Percentiles rank a stretch among this genome's conserved stretches.
Evolutionary conservation across 164 flowering plant genomes (phyloP).

Genomic region (Vitis rupestris): DNA sequence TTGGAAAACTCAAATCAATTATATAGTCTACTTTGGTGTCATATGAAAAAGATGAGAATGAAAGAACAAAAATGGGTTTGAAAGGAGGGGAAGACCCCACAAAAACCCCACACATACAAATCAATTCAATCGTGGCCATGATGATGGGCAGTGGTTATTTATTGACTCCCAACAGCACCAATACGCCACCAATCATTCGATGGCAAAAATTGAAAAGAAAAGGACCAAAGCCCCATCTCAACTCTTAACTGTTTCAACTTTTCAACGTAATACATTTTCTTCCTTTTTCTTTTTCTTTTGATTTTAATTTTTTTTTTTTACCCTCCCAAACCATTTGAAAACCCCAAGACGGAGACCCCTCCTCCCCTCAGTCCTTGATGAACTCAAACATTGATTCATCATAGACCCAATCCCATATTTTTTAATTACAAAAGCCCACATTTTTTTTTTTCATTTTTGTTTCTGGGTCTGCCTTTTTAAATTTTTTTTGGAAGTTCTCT

Average conservation of each 20-base stretch:
- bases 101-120: conserved; percentile 1
- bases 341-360: conserved; percentile 29
- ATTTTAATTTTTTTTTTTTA: conserved; percentile 5
- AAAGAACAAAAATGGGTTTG: too few species aligned
- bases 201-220: not conserved
- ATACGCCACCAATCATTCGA: conserved; percentile 18
- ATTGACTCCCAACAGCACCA: conserved; percentile 26
- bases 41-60: too few species aligned
- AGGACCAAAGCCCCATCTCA: not conserved
- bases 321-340: conserved; percentile 43
- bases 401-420: conserved; percentile 16
- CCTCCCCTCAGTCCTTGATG: conserved; percentile 17
- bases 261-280: not conserved
- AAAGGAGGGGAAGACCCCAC: not conserved
- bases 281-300: not conserved
- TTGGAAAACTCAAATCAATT: too few species aligned
- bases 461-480: not conserved
- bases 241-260: not conserved
- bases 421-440: conserved; percentile 10
- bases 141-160: conserved; percentile 16
- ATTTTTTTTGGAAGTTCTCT: not conserved
- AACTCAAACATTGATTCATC: conserved; percentile 33
- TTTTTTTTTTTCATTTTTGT: not conserved
- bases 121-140: conserved; percentile 11
- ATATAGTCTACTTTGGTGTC: too few species aligned